Evolutionary conservation across 1,284 basidiomycete genomes (phyloP), one percentile per base, ranked within the genome.

Genomic region (Sporisorium scitamineum): DNA sequence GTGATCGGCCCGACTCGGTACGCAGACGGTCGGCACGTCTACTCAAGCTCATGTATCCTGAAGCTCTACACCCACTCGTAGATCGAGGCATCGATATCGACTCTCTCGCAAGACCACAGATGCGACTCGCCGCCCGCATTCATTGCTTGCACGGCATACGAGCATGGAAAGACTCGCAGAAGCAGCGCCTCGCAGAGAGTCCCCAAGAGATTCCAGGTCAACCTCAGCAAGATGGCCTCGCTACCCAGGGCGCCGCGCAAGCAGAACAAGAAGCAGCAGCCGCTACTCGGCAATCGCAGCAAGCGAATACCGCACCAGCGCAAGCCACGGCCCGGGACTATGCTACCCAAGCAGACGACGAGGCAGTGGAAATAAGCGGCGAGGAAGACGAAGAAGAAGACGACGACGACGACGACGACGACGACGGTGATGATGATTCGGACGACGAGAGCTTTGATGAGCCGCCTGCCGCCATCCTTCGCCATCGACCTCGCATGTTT

Each of bases 71-170:
- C 37, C 41, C 51, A 2, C 67, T 75, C 26, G 60, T 75, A 9
- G 67, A 75, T 34, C 39, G 66, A 18, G 67, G 67, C 20, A 54
- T 70, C 44, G 72, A 70, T 41, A 67, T 70, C 22, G 63, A 75
- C 20, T 27, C 62, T 14, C 51, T 74, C 6, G 62, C 50, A 1
- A 47, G 54, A 50, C 72, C 72, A 2, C 45, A 63, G 14, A 59
- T 63, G 58, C 62, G 63, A 6, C 50, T 75, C 11, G 76, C 76
- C 11, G 76, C 76, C 3, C 52, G 69, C 1, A 50, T 78, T 6
- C 71, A 78, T 29, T 78, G 76, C 42, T 24, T 78, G 37, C 67
- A 75, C 53, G 76, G 76, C 48, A 66, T 72, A 14, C 60, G 70
- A 16, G 61, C 70, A 5, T 74, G 71, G 71, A 74, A 70, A 37